A percentile compares a stretch with the other conserved stretches of the same genome.
Conservation (phyloP, 2,329 filamentous ascomycete genomes). For the Teratosphaeria epicoccoides region DNA sequence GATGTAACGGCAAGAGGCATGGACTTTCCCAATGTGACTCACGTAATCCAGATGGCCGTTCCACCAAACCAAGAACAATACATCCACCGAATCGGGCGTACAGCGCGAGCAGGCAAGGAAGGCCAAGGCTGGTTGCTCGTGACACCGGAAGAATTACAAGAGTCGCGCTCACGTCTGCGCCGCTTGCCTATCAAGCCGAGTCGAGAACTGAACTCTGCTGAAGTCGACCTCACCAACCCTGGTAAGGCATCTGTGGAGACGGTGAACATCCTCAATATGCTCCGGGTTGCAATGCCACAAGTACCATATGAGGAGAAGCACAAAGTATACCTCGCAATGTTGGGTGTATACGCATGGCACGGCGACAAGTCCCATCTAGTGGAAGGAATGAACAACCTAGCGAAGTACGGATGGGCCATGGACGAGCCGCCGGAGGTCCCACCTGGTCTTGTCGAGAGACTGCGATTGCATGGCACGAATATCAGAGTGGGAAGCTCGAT, state of each 20-base stretch:
- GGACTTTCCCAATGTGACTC: slow-evolving; percentile 44
- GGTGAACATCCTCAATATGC: slow-evolving; percentile 35
- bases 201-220: slow-evolving; percentile 40
- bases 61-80: slow-evolving; percentile 38
- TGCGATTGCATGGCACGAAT: not conserved
- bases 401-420: slow-evolving; percentile 43
- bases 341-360: slow-evolving; percentile 43
- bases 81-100: slow-evolving; percentile 43
- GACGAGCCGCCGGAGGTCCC: slow-evolving; percentile 34
- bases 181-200: slow-evolving; percentile 52
- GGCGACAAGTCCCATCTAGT: slow-evolving; percentile 31
- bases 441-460: not conserved
- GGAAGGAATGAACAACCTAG: slow-evolving; percentile 45
- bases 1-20: slow-evolving; percentile 44
- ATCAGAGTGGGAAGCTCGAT: not conserved
- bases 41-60: slow-evolving; percentile 42
- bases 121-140: slow-evolving; percentile 62
- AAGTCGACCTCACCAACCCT: slow-evolving; percentile 34
- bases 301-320: slow-evolving; percentile 35
- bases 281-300: slow-evolving; percentile 32
- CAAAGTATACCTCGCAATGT: slow-evolving; percentile 46
- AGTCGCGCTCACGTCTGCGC: slow-evolving; percentile 42
- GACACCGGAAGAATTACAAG: slow-evolving; percentile 41
- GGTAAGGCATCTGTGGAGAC: slow-evolving; percentile 32
- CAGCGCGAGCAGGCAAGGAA: slow-evolving; percentile 57